Conservation (phyloP, 305 asterid species). For the Nicotiana rustica region DNA sequence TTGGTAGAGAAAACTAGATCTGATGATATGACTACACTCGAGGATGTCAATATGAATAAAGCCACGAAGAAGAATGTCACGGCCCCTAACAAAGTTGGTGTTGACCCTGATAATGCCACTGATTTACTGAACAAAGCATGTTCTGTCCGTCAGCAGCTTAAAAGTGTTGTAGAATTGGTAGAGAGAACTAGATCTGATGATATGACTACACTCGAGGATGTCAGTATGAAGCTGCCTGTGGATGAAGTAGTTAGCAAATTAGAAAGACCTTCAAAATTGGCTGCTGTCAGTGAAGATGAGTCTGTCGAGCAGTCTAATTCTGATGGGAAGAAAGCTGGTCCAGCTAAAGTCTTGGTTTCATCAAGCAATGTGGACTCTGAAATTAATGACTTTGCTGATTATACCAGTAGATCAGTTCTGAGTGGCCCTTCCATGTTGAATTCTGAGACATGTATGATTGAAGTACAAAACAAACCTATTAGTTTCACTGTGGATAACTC, state of each 20-base stretch:
- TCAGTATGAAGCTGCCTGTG: slow-evolving; percentile 37
- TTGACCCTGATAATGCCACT: slow-evolving; percentile 34
- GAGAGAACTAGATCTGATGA: slow-evolving; percentile 33
- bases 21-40: slow-evolving; percentile 25
- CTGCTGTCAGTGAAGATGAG: slow-evolving; percentile 44
- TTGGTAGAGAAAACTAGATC: slow-evolving; percentile 32
- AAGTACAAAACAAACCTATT: slow-evolving; percentile 40
- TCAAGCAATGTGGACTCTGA: slow-evolving; percentile 13
- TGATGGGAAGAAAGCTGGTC: slow-evolving; percentile 44
- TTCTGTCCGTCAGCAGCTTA: slow-evolving; percentile 36
- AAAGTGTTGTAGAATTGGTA: slow-evolving; percentile 37
- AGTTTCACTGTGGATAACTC: slow-evolving; percentile 34
- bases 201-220: slow-evolving; percentile 32
- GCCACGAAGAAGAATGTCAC: slow-evolving; percentile 38
- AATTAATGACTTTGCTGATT: slow-evolving; percentile 35
- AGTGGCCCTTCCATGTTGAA: slow-evolving; percentile 38
- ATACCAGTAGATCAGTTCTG: slow-evolving; percentile 34
- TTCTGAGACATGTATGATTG: slow-evolving; percentile 39
- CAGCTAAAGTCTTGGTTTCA: slow-evolving; percentile 43
- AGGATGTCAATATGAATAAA: slow-evolving; percentile 43
- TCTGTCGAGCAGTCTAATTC: slow-evolving; percentile 33
- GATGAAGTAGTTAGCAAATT: slow-evolving; percentile 35
- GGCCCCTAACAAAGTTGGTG: slow-evolving; percentile 39
- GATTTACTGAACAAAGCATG: slow-evolving; percentile 34
- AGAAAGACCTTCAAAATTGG: slow-evolving; percentile 37